phyloP scores from a whole-genome alignment of 805 yeast genomes.

The Candida andamanensis region DNA sequence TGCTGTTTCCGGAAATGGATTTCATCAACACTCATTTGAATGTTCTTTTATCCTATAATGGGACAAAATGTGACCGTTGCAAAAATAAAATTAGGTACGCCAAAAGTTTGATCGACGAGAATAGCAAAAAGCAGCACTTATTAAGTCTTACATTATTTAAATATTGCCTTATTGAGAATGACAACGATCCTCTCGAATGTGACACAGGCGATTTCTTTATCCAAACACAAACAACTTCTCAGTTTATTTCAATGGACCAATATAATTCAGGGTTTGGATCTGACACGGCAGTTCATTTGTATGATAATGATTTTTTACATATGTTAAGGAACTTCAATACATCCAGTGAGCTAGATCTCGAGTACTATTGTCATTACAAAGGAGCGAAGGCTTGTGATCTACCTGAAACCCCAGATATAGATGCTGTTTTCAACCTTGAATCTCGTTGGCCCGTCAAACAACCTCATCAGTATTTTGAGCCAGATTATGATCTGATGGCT shows the following conservation, averaged over 20 bases:
- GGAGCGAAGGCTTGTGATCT: constrained; percentile 34
- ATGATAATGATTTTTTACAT: constrained; percentile 36
- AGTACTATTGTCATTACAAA: constrained; percentile 52
- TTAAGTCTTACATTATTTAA: constrained; percentile 31
- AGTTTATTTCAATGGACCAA: constrained; percentile 9
- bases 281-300: constrained; percentile 27
- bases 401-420: constrained; percentile 49
- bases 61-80: constrained; percentile 31
- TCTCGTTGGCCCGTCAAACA: constrained; percentile 35
- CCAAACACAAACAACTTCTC: constrained; percentile 25
- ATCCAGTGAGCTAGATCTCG: constrained; percentile 32
- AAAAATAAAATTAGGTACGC: constrained; percentile 31
- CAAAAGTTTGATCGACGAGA: constrained; percentile 18
- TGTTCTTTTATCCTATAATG: constrained; percentile 25
- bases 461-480: constrained; percentile 17
- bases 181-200: constrained; percentile 26
- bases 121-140: constrained; percentile 32
- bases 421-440: constrained; percentile 23
- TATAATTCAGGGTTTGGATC: constrained; percentile 20
- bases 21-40: constrained; percentile 23
- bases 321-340: constrained; percentile 31
- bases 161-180: constrained; percentile 26
- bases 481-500: constrained; percentile 16
- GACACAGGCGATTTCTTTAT: constrained; percentile 34
- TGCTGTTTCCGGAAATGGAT: constrained; percentile 22